Conservation (phyloP, 1,284 basidiomycete species). For the Somion occarium region DNA sequence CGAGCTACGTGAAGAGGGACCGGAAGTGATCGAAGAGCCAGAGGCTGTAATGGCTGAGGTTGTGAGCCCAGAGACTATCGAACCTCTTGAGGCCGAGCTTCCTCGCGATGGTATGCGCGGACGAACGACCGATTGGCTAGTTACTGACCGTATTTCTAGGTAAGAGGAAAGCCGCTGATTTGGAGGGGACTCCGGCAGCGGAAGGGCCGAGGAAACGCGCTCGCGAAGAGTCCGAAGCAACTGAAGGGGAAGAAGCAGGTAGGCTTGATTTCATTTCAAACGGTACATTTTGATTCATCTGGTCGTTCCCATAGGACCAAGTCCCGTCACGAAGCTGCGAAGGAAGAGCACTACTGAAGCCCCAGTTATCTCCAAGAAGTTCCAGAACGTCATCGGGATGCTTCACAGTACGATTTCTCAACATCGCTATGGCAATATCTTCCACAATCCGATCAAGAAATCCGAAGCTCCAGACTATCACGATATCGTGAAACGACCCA, state of each 20-base stretch:
- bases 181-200: constrained; percentile 37
- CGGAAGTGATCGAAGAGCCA: neutral
- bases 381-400: constrained; percentile 76
- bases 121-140: constrained; percentile 14
- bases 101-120: neutral
- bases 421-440: constrained; percentile 85
- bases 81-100: neutral
- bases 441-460: constrained; percentile 85
- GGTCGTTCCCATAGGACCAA: constrained; percentile 29
- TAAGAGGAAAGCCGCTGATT: constrained; percentile 64
- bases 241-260: constrained; percentile 63
- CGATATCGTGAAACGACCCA: constrained; percentile 86
- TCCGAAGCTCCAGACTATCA: constrained; percentile 88
- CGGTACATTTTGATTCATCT: neutral
- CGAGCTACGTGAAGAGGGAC: neutral
- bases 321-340: constrained; percentile 15
- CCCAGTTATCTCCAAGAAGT: constrained; percentile 58
- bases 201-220: constrained; percentile 55
- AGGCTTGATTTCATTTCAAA: constrained; percentile 15
- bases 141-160: constrained; percentile 30
- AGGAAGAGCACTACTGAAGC: constrained; percentile 32
- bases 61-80: neutral
- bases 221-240: constrained; percentile 65
- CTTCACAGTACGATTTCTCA: constrained; percentile 79
- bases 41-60: neutral